Evolutionary conservation across 2,329 filamentous ascomycete species (phyloP).

Genomic region (Paracoccidioides brasiliensis): DNA sequence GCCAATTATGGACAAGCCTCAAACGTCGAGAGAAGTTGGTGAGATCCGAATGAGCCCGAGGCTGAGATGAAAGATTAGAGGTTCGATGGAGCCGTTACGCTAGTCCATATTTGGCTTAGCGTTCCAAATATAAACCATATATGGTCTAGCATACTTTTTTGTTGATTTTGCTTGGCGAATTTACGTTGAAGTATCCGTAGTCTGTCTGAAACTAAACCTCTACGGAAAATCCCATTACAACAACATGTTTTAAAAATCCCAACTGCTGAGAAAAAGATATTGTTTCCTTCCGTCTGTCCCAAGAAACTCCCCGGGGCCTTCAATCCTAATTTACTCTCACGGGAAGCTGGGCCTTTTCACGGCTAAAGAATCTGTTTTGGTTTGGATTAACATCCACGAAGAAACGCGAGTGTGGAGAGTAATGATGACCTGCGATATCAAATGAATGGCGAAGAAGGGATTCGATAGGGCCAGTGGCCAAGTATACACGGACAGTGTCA

Average conservation of each 20-base stretch:
- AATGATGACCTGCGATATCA: background rate
- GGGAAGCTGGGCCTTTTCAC: background rate
- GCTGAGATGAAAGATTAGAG: background rate
- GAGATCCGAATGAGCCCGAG: no score
- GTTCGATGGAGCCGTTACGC: background rate
- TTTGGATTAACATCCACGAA: background rate
- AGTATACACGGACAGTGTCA: slow-evolving; percentile 9
- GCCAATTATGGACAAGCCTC: background rate
- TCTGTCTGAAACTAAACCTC: background rate
- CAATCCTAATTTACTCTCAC: background rate
- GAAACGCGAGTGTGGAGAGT: background rate
- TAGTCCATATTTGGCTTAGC: background rate
- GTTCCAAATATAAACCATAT: background rate
- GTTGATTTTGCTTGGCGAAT: background rate
- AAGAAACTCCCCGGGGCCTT: background rate
- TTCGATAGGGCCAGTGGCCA: slow-evolving; percentile 12
- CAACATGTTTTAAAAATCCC: background rate
- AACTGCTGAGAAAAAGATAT: background rate
- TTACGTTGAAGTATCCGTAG: background rate
- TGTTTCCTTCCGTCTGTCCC: background rate
- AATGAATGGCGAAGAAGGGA: slow-evolving; percentile 8
- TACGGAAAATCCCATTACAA: background rate
- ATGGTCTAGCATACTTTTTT: background rate
- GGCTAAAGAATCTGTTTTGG: background rate
- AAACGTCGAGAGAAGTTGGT: background rate